Conservation (phyloP, 75 land plant genomes). For the Ceratopteris richardii region DNA sequence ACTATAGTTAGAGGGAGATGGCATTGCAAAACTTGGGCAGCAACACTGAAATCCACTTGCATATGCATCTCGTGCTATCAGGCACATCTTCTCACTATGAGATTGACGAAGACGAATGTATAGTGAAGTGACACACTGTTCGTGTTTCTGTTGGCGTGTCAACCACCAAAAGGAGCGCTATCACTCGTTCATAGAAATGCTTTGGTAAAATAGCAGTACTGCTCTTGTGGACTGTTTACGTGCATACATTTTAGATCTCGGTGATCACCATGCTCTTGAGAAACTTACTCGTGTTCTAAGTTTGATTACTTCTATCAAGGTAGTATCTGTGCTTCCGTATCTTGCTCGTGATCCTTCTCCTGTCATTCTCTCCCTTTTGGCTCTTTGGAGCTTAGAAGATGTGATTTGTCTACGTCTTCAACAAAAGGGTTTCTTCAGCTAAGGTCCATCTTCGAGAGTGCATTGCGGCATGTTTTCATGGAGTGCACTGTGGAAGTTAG, state of each 20-base stretch:
- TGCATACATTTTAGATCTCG: constrained; percentile 88
- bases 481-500: constrained; percentile 78
- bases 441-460: constrained; percentile 79
- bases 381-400: constrained; percentile 80
- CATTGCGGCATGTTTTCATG: constrained; percentile 84
- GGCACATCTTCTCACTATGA: no score
- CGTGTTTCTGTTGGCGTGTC: no score
- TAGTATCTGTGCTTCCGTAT: constrained; percentile 59
- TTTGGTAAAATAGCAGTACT: constrained; percentile 61
- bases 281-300: constrained; percentile 73
- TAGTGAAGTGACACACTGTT: no score
- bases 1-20: no score
- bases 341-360: constrained; percentile 78
- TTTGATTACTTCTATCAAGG: constrained; percentile 64
- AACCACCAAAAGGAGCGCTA: no score
- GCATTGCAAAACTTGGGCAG: no score
- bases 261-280: constrained; percentile 94
- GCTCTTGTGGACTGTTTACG: constrained; percentile 94
- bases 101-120: no score
- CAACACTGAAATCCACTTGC: no score
- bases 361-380: constrained; percentile 53
- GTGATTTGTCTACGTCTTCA: constrained; percentile 78
- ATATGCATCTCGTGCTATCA: no score
- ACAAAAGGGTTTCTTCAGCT: constrained; percentile 72
- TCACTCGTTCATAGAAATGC: no score